phyloP scores from a whole-genome alignment of 306 rosid species.

The Oxytropis ochrocephala region DNA sequence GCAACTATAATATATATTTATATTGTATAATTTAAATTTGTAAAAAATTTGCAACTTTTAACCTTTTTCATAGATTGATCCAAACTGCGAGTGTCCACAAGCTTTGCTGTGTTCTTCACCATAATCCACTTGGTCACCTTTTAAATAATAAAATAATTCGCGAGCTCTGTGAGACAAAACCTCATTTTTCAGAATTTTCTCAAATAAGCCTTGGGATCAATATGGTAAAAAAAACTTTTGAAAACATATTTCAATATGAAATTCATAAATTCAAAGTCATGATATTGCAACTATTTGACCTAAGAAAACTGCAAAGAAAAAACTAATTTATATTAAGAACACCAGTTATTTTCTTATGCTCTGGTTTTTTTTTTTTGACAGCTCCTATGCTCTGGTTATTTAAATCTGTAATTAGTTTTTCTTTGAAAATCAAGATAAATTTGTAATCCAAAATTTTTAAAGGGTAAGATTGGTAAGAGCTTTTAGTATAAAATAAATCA shows the following conservation, averaged over 20 bases:
- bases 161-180: slow-evolving; percentile 58
- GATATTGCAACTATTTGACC: not conserved
- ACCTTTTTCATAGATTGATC: slow-evolving; percentile 75
- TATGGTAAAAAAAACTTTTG: not conserved
- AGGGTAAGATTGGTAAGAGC: not conserved
- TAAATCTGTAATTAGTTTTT: too few relatives aligned
- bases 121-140: slow-evolving; percentile 87
- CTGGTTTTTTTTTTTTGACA: too few relatives aligned
- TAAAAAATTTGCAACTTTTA: not conserved
- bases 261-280: not conserved
- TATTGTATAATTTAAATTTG: too few relatives aligned
- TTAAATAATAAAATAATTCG: slow-evolving; percentile 82
- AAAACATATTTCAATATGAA: too few relatives aligned
- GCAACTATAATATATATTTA: too few relatives aligned
- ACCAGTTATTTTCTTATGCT: not conserved
- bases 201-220: not conserved
- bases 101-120: slow-evolving; percentile 88
- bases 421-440: not conserved
- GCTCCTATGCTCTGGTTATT: too few relatives aligned
- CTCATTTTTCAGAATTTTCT: not conserved
- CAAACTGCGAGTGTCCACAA: slow-evolving; percentile 76
- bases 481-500: not conserved
- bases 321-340: not conserved
- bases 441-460: not conserved
- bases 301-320: not conserved